Percentiles rank a stretch among this genome's conserved stretches.
Evolutionary conservation across 208 protist genomes (phyloP).

Genomic region (Angomonas deanei): DNA sequence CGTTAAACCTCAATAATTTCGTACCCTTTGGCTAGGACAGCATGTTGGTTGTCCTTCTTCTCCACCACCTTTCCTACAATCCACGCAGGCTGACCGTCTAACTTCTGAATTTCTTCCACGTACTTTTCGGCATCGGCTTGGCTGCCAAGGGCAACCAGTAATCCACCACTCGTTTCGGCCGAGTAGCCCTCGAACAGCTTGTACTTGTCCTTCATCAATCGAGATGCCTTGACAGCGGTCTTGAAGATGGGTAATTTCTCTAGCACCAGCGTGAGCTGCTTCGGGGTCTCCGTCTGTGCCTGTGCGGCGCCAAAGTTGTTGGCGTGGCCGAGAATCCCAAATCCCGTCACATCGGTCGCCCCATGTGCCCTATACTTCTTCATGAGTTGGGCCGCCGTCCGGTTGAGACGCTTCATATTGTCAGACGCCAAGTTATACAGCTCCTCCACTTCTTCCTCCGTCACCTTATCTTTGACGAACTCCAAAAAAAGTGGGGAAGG

Average conservation of each 20-base stretch:
- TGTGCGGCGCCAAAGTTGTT: conserved; percentile 90
- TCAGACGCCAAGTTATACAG: conserved; percentile 72
- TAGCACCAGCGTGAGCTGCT: conserved; percentile 66
- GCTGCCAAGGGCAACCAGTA: conserved; percentile 82
- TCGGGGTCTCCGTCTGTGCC: conserved; percentile 5
- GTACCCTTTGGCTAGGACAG: conserved; percentile 40
- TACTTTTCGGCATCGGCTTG: conserved; percentile 55
- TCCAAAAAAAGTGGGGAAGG: conserved; percentile 64
- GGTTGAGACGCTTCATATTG: conserved; percentile 91
- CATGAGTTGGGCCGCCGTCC: conserved; percentile 86
- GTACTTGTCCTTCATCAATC: conserved; percentile 81
- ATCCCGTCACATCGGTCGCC: conserved; percentile 96
- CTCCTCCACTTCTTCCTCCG: conserved; percentile 55
- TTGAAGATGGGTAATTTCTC: conserved; percentile 84
- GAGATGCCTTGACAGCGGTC: conserved; percentile 70
- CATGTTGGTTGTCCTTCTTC: conserved; percentile 19
- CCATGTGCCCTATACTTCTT: conserved; percentile 78
- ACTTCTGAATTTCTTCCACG: conserved; percentile 51
- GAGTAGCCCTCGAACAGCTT: conserved; percentile 86
- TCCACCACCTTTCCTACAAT: conserved; percentile 74
- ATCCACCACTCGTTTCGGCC: conserved; percentile 94
- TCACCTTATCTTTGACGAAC: conserved; percentile 52
- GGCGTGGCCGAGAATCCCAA: conserved; percentile 94
- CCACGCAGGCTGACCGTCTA: conserved; percentile 81
- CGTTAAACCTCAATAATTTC: conserved; percentile 69